Evolutionary conservation across 169 alveolate species (phyloP).

Genomic region (Plasmodium coatneyi): DNA sequence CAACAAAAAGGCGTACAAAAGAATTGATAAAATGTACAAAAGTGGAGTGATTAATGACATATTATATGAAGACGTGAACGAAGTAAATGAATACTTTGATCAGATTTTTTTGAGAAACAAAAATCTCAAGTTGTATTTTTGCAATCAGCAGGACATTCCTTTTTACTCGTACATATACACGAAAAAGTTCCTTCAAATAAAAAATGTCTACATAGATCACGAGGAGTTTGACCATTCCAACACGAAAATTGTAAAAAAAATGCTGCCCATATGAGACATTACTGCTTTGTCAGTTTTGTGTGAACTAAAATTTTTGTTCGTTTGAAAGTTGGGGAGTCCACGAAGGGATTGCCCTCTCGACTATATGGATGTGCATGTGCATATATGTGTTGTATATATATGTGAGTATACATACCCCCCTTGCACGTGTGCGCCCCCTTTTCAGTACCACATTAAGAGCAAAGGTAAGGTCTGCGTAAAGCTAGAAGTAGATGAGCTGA

Average conservation of each 20-base stretch:
- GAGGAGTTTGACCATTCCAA: slow-evolving; percentile 67
- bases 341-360: not conserved
- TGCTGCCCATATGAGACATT: not conserved
- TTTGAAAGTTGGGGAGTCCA: not conserved
- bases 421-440: slow-evolving; percentile 1
- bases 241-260: slow-evolving; percentile 52
- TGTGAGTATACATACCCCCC: not conserved
- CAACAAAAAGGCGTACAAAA: slow-evolving; percentile 67
- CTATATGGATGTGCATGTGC: not conserved
- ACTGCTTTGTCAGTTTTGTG: not conserved
- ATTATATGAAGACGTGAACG: slow-evolving; percentile 57
- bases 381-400: not conserved
- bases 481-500: slow-evolving; percentile 43
- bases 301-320: not conserved
- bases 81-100: slow-evolving; percentile 63
- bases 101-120: slow-evolving; percentile 28
- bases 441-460: slow-evolving; percentile 51
- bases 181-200: slow-evolving; percentile 40
- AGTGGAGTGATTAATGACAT: slow-evolving; percentile 35
- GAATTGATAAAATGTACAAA: slow-evolving; percentile 54
- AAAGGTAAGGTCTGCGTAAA: slow-evolving; percentile 43
- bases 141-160: slow-evolving; percentile 24
- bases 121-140: slow-evolving; percentile 27
- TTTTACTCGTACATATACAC: slow-evolving; percentile 49
- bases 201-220: slow-evolving; percentile 32